A percentile compares a stretch with the other conserved stretches of the same genome.
phyloP scores from a whole-genome alignment of 2,329 filamentous ascomycete genomes.

The Fusarium sp. region DNA sequence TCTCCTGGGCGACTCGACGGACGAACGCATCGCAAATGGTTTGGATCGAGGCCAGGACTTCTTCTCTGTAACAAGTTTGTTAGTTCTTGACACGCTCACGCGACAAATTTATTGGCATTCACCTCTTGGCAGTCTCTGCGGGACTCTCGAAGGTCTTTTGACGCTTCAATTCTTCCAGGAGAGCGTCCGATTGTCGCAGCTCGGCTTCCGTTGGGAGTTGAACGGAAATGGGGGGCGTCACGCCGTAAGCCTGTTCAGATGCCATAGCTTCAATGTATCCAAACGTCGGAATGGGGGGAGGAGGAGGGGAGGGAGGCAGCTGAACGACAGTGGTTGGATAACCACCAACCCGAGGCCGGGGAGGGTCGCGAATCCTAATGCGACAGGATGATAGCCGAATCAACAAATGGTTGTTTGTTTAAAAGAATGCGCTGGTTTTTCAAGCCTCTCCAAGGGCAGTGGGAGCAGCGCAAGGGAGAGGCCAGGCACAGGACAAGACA shows the following conservation, averaged over 20 bases:
- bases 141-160: conserved; percentile 93
- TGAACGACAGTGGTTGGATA: background rate
- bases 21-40: conserved; percentile 88
- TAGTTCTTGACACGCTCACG: background rate
- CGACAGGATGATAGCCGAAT: background rate
- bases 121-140: conserved; percentile 87
- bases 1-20: conserved; percentile 78
- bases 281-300: background rate
- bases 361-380: background rate
- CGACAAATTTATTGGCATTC: conserved; percentile 31
- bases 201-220: conserved; percentile 81
- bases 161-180: conserved; percentile 84
- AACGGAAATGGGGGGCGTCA: conserved; percentile 85
- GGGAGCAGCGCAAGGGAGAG: conserved; percentile 38
- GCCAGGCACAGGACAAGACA: conserved; percentile 2
- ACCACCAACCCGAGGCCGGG: background rate
- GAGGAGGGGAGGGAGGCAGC: background rate
- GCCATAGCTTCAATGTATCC: conserved; percentile 45
- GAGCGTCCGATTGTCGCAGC: conserved; percentile 77
- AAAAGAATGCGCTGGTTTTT: conserved; percentile 11
- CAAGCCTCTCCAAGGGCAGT: conserved; percentile 36
- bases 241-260: conserved; percentile 63
- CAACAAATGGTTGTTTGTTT: background rate
- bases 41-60: conserved; percentile 81
- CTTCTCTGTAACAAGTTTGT: conserved; percentile 36